Conservation (phyloP, 805 yeast species). For the Teunomyces aglyptinius region DNA sequence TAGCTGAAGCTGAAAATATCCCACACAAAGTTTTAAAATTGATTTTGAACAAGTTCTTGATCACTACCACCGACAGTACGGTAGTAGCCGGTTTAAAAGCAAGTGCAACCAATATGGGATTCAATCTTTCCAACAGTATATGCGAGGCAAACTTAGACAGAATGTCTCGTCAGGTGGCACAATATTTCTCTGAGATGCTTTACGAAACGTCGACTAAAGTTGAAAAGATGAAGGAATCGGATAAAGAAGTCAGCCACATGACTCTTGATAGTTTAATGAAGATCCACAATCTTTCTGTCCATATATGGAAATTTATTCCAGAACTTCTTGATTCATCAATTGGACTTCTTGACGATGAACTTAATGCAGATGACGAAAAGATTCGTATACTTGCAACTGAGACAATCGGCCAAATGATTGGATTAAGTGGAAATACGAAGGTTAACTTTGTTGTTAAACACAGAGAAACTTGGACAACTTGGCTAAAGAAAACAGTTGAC, state of each 20-base stretch:
- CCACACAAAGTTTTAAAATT: slow-evolving; percentile 60
- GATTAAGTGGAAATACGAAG: slow-evolving; percentile 36
- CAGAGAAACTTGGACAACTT: slow-evolving; percentile 58
- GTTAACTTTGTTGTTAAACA: slow-evolving; percentile 59
- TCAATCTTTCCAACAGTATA: slow-evolving; percentile 60
- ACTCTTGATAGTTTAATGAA: slow-evolving; percentile 49
- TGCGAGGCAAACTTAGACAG: slow-evolving; percentile 72
- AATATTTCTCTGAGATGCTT: slow-evolving; percentile 72
- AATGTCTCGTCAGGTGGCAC: slow-evolving; percentile 73
- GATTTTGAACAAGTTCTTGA: slow-evolving; percentile 62
- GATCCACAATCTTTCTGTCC: slow-evolving; percentile 60
- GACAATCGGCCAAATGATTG: slow-evolving; percentile 66
- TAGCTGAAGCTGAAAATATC: slow-evolving; percentile 66
- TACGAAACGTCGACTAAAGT: slow-evolving; percentile 44
- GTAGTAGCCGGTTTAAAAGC: slow-evolving; percentile 18
- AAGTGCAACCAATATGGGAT: slow-evolving; percentile 50
- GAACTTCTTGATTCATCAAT: slow-evolving; percentile 69
- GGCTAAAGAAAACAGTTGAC: slow-evolving; percentile 78
- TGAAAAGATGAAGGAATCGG: slow-evolving; percentile 14
- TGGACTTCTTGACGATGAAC: slow-evolving; percentile 77
- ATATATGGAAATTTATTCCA: slow-evolving; percentile 77
- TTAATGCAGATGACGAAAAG: slow-evolving; percentile 65
- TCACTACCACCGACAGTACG: slow-evolving; percentile 12
- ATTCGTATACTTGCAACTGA: slow-evolving; percentile 69
- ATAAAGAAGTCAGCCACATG: slow-evolving; percentile 15